Evolutionary conservation across 129 eudicot genomes (phyloP).

Genomic region (Glebionis coronaria): DNA sequence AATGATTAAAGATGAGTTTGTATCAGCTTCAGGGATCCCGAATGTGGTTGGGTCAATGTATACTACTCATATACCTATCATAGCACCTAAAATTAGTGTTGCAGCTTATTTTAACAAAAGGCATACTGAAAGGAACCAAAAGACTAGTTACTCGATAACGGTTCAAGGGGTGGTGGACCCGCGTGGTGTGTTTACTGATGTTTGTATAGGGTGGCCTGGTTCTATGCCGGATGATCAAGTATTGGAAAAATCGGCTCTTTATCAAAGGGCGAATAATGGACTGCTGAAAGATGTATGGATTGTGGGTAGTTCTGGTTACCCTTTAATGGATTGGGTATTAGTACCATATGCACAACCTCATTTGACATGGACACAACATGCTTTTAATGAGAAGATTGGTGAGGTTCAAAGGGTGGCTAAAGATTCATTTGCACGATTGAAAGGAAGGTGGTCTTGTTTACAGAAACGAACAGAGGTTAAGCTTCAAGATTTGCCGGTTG

Average conservation of each 20-base stretch:
- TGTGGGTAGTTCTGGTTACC: slow-evolving; percentile 85
- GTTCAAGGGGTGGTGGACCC: slow-evolving; percentile 94
- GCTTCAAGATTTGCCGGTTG: slow-evolving; percentile 94
- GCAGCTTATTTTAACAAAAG: slow-evolving; percentile 88
- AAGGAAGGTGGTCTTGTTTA: slow-evolving; percentile 94
- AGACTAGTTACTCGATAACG: slow-evolving; percentile 87
- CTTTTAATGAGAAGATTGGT: slow-evolving; percentile 85
- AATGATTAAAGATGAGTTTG: slow-evolving; percentile 63
- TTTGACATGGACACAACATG: slow-evolving; percentile 97
- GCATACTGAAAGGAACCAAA: slow-evolving; percentile 85
- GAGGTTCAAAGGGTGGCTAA: slow-evolving; percentile 58
- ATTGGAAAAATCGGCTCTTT: slow-evolving; percentile 77
- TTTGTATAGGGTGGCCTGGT: slow-evolving; percentile 97
- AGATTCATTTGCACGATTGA: slow-evolving; percentile 73
- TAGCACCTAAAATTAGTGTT: slow-evolving; percentile 91
- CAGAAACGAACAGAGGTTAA: slow-evolving; percentile 94
- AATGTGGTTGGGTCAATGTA: slow-evolving; percentile 91
- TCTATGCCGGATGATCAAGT: slow-evolving; percentile 98
- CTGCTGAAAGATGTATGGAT: slow-evolving; percentile 75
- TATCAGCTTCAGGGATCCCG: slow-evolving; percentile 63
- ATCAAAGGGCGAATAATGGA: slow-evolving; percentile 80
- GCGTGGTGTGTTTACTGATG: slow-evolving; percentile 77
- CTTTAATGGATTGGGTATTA: slow-evolving; percentile 87
- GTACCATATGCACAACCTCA: slow-evolving; percentile 88
- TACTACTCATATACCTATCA: slow-evolving; percentile 93